phyloP scores from a whole-genome alignment of 768 basidiomycete species.

The Crepidotus variabilis region DNA sequence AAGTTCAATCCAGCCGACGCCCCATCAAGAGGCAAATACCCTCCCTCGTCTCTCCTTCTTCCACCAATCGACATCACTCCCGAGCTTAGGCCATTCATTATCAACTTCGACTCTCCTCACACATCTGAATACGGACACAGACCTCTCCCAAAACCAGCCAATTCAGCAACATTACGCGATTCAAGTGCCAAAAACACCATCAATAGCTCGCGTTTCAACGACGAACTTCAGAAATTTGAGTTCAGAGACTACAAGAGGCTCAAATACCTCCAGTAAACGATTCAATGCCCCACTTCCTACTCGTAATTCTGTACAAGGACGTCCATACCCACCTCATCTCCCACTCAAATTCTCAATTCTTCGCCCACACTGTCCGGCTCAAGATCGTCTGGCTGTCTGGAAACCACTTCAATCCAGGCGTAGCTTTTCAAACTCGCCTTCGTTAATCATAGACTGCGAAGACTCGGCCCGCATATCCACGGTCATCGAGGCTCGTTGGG shows the following conservation, averaged over 20 bases:
- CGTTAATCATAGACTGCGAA: conserved; percentile 7
- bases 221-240: no score
- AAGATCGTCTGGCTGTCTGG: conserved; percentile 23
- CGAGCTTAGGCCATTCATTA: conserved; percentile 19
- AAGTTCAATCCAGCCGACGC: conserved; percentile 32
- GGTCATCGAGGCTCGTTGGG: conserved; percentile 24
- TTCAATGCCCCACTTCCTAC: background rate
- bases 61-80: conserved; percentile 25
- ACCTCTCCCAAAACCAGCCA: background rate
- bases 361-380: conserved; percentile 23
- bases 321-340: background rate
- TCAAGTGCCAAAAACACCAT: no score
- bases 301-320: background rate
- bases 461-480: conserved; percentile 20
- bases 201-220: no score
- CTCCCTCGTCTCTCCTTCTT: conserved; percentile 18
- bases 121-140: conserved; percentile 5
- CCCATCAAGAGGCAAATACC: conserved; percentile 32
- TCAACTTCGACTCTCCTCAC: conserved; percentile 16
- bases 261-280: background rate
- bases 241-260: no score
- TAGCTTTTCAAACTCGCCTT: conserved; percentile 5
- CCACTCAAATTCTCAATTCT: conserved; percentile 12
- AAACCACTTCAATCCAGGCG: conserved; percentile 5
- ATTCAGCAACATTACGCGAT: background rate